Conservation (phyloP, 2,329 filamentous ascomycete genomes). For the Pleomassaria siparia region DNA sequence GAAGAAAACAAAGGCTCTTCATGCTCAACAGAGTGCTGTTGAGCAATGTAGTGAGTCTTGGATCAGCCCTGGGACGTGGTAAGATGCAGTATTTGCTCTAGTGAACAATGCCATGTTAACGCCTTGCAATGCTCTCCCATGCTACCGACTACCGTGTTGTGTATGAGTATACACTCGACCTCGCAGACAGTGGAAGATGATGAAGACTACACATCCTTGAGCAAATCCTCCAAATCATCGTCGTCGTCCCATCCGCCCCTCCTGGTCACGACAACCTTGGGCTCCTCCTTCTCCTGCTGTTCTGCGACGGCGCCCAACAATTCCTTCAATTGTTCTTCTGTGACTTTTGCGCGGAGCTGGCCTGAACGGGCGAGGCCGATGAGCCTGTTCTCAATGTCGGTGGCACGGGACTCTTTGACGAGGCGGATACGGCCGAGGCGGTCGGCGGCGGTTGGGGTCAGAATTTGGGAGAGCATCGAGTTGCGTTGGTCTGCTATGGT, state of each 20-base stretch:
- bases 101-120: no score
- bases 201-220: conserved; percentile 41
- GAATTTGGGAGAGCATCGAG: conserved; percentile 85
- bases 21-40: no score
- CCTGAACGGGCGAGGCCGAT: conserved; percentile 88
- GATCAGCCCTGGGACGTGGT: no score
- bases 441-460: conserved; percentile 90
- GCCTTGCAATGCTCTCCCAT: no score
- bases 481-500: conserved; percentile 69
- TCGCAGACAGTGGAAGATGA: no score
- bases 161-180: no score
- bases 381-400: conserved; percentile 87
- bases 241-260: conserved; percentile 79
- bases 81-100: no score
- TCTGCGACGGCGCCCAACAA: conserved; percentile 83
- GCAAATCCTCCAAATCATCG: conserved; percentile 65
- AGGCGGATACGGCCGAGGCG: conserved; percentile 91
- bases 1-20: no score
- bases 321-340: conserved; percentile 91
- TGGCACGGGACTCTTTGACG: conserved; percentile 88
- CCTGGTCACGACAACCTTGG: conserved; percentile 80
- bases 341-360: conserved; percentile 84
- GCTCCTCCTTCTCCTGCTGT: conserved; percentile 61
- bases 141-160: no score
- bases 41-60: no score